A percentile compares a stretch with the other conserved stretches of the same genome.
Evolutionary conservation across 257 asterid genomes (phyloP).

Genomic region (Fraxinus cuspidata): DNA sequence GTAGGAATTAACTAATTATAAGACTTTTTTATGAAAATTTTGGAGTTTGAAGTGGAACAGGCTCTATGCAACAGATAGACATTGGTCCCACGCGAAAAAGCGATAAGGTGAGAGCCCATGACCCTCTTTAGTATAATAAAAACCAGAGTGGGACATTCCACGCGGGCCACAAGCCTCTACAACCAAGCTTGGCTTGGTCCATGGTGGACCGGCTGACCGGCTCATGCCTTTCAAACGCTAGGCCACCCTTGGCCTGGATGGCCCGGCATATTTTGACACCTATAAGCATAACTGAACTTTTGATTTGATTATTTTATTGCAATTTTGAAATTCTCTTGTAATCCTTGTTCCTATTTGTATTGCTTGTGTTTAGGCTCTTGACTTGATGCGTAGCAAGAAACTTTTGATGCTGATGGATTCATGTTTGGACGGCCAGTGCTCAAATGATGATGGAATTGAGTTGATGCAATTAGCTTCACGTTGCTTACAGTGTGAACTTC

Average conservation of each 20-base stretch:
- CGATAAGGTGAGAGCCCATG: no score
- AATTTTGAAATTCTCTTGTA: background rate
- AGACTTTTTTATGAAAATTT: no score
- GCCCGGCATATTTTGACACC: background rate
- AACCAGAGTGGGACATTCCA: no score
- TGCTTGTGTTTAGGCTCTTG: constrained; percentile 43
- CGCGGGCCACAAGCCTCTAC: no score
- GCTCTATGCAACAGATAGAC: no score
- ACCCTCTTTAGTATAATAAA: no score
- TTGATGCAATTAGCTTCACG: constrained; percentile 42
- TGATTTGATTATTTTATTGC: background rate
- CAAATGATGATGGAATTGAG: constrained; percentile 46
- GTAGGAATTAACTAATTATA: no score
- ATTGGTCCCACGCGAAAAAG: no score
- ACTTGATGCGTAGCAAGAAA: constrained; percentile 48
- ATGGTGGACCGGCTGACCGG: background rate
- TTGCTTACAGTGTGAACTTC: constrained; percentile 51
- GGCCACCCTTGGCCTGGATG: background rate
- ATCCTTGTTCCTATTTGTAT: background rate
- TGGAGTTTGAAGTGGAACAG: no score
- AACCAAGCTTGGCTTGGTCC: background rate
- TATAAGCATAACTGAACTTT: background rate
- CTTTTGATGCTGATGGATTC: constrained; percentile 49
- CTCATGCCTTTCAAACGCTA: background rate
- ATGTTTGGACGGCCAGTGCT: constrained; percentile 48